A percentile compares a stretch with the other conserved stretches of the same genome.
Evolutionary conservation across 2,329 filamentous ascomycete genomes (phyloP).

Genomic region (Setomelanomma holmii): DNA sequence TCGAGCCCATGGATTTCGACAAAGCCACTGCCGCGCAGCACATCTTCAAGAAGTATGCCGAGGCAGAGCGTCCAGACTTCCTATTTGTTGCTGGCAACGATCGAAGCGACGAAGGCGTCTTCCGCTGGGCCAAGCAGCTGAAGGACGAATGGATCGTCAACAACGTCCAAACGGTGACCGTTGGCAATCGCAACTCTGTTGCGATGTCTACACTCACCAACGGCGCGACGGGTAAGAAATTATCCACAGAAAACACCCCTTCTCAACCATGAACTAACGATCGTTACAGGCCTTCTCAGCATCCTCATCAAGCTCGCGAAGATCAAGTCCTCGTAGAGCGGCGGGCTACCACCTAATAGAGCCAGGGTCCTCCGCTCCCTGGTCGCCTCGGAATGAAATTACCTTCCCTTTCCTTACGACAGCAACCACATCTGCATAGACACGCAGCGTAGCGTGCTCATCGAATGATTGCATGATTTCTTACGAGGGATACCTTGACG

Average conservation of each 20-base stretch:
- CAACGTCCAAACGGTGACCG: slow-evolving; percentile 82
- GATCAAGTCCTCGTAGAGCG: slow-evolving; percentile 10
- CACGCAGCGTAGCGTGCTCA: not conserved
- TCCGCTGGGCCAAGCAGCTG: slow-evolving; percentile 89
- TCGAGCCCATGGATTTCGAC: slow-evolving; percentile 85
- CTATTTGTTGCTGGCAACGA: slow-evolving; percentile 89
- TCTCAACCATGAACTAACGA: slow-evolving; percentile 12
- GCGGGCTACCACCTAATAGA: not conserved
- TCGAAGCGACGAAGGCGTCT: slow-evolving; percentile 91
- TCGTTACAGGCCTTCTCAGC: slow-evolving; percentile 35
- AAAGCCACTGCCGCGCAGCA: slow-evolving; percentile 83
- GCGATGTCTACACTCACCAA: slow-evolving; percentile 86
- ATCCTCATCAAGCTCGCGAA: slow-evolving; percentile 39
- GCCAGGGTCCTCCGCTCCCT: not conserved
- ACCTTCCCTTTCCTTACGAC: not conserved
- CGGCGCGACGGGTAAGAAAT: slow-evolving; percentile 80
- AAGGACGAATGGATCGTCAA: slow-evolving; percentile 56
- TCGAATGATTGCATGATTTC: not conserved
- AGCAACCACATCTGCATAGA: not conserved
- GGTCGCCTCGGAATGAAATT: not conserved
- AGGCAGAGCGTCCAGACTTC: slow-evolving; percentile 68
- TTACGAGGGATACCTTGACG: not conserved
- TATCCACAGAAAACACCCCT: not conserved
- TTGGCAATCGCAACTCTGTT: slow-evolving; percentile 87
- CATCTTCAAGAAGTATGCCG: slow-evolving; percentile 64